Percentiles rank a stretch among this genome's conserved stretches.
phyloP scores from a whole-genome alignment of 1,284 basidiomycete species.

The Ustilago lituana region DNA sequence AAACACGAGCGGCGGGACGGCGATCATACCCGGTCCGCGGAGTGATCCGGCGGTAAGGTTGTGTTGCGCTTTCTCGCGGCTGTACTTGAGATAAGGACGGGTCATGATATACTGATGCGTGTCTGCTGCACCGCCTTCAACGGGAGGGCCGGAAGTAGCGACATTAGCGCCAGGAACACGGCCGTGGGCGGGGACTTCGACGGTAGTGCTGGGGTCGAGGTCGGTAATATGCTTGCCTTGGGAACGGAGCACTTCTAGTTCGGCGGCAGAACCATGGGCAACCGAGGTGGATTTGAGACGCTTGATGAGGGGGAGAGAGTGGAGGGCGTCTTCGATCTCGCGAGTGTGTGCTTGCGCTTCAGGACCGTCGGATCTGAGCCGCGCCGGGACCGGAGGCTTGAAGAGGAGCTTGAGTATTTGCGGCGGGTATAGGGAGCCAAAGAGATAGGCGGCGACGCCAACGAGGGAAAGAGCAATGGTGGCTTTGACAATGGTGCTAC shows the following conservation, averaged over 20 bases:
- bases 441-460: constrained; percentile 69
- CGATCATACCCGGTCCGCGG: constrained; percentile 74
- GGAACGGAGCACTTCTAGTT: constrained; percentile 33
- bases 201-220: constrained; percentile 27
- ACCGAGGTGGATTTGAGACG: constrained; percentile 30
- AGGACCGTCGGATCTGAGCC: constrained; percentile 74
- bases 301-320: constrained; percentile 72
- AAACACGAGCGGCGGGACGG: constrained; percentile 56
- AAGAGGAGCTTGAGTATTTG: constrained; percentile 74
- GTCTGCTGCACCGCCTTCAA: constrained; percentile 38
- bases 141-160: constrained; percentile 24
- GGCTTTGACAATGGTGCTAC: constrained; percentile 31
- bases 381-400: constrained; percentile 78
- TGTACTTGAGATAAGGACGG: constrained; percentile 77
- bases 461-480: constrained; percentile 46
- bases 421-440: constrained; percentile 76
- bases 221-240: constrained; percentile 29
- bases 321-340: constrained; percentile 76
- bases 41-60: constrained; percentile 85
- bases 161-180: constrained; percentile 23
- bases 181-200: constrained; percentile 35
- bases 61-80: constrained; percentile 78
- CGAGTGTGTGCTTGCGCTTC: constrained; percentile 74
- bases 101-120: constrained; percentile 61
- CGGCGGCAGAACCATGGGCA: constrained; percentile 30